phyloP scores from a whole-genome alignment of 2,329 filamentous ascomycete species.

The Trichoderma guizhouense region DNA sequence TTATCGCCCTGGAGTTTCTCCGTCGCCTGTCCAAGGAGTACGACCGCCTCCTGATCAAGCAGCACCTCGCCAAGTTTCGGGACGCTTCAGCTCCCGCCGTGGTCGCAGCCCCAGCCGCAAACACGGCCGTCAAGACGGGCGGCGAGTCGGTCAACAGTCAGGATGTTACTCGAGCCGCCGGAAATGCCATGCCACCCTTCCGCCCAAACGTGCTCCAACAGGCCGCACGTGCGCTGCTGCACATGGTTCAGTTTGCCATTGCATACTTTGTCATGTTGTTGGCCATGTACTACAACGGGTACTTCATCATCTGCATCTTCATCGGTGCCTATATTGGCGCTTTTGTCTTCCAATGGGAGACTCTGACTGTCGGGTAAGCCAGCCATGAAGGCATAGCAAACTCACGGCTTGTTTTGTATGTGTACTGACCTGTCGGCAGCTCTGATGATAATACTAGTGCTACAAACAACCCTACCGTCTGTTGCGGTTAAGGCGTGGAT shows the following conservation, averaged over 20 bases:
- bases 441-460: conserved; percentile 33
- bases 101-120: conserved; percentile 9
- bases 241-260: conserved; percentile 68
- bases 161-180: conserved; percentile 16
- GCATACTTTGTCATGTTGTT: conserved; percentile 77
- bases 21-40: conserved; percentile 70
- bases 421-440: conserved; percentile 8
- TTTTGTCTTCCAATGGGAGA: conserved; percentile 72
- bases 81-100: conserved; percentile 23
- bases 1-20: conserved; percentile 67
- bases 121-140: not conserved
- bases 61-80: conserved; percentile 38
- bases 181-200: conserved; percentile 34
- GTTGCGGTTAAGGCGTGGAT: conserved; percentile 35
- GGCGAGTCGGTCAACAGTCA: conserved; percentile 26
- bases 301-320: conserved; percentile 78
- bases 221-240: conserved; percentile 60
- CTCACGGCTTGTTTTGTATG: not conserved
- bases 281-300: conserved; percentile 65
- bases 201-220: conserved; percentile 65
- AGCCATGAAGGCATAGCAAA: not conserved
- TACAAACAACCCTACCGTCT: conserved; percentile 38
- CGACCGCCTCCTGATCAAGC: conserved; percentile 61
- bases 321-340: conserved; percentile 70
- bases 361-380: conserved; percentile 34